phyloP scores from a whole-genome alignment of 2,329 filamentous ascomycete species.

The Fusarium sp. region DNA sequence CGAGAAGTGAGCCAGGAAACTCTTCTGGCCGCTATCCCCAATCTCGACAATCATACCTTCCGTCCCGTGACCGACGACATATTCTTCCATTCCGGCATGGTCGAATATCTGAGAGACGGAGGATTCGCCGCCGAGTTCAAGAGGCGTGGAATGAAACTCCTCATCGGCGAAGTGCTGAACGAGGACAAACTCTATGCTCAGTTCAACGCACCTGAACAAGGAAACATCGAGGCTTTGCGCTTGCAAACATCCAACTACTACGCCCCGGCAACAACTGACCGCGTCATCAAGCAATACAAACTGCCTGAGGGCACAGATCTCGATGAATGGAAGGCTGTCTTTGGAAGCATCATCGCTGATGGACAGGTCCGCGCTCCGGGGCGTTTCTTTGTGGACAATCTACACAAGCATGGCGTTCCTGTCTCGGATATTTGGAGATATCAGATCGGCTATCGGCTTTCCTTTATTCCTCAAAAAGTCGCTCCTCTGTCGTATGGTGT shows the following conservation, averaged over 20 bases:
- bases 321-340: conserved; percentile 52
- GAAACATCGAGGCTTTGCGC: conserved; percentile 49
- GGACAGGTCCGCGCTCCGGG: conserved; percentile 54
- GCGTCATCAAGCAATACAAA: conserved; percentile 51
- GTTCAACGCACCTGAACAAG: conserved; percentile 52
- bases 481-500: conserved; percentile 51
- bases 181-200: conserved; percentile 58
- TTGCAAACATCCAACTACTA: conserved; percentile 59
- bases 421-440: conserved; percentile 55
- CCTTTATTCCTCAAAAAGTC: conserved; percentile 55
- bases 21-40: conserved; percentile 50
- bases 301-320: conserved; percentile 47
- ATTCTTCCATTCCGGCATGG: conserved; percentile 54
- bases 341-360: conserved; percentile 53
- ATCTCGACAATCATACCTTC: conserved; percentile 59
- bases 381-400: conserved; percentile 48
- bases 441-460: conserved; percentile 55
- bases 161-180: conserved; percentile 58
- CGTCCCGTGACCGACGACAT: conserved; percentile 56
- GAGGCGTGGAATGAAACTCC: conserved; percentile 47
- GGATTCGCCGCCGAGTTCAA: conserved; percentile 54
- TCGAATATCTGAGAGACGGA: conserved; percentile 52
- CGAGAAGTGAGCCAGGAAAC: conserved; percentile 47
- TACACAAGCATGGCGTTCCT: conserved; percentile 48
- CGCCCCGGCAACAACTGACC: conserved; percentile 51